These are phyloP conservation scores for Diaporthe citri DNA, from an alignment of 2,329 filamentous ascomycete genomes.

Conservation along the genomic window DNA sequence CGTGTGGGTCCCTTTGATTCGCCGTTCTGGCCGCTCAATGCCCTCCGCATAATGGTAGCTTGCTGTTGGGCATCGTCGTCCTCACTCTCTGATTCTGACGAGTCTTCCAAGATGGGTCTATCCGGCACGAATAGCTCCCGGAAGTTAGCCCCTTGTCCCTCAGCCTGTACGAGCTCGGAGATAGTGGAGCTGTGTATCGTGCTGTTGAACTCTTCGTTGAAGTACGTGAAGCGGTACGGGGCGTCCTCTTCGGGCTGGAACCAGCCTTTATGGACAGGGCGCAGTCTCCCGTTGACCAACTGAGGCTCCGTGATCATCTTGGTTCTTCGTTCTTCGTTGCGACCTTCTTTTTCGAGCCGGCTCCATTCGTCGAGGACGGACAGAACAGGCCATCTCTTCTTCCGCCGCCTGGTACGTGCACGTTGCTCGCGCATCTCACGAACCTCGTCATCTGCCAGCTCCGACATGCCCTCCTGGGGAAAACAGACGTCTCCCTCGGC, in stretches of 20 bases:
- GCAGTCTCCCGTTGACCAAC: slow-evolving; percentile 88
- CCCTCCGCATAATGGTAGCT: slow-evolving; percentile 34
- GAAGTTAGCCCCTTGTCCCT: slow-evolving; percentile 76
- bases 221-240: slow-evolving; percentile 97
- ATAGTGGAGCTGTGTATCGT: slow-evolving; percentile 98
- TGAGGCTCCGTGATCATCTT: slow-evolving; percentile 96
- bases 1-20: slow-evolving; percentile 36
- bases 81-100: slow-evolving; percentile 75
- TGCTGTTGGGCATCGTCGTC: slow-evolving; percentile 59
- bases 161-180: slow-evolving; percentile 86
- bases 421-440: slow-evolving; percentile 43
- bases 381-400: slow-evolving; percentile 88
- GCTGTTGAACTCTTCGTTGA: slow-evolving; percentile 96
- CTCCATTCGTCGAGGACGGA: slow-evolving; percentile 90
- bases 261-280: slow-evolving; percentile 85
- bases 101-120: slow-evolving; percentile 79
- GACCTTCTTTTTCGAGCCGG: slow-evolving; percentile 87
- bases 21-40: slow-evolving; percentile 42
- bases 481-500: slow-evolving; percentile 94
- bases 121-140: slow-evolving; percentile 92
- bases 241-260: slow-evolving; percentile 89
- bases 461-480: slow-evolving; percentile 82
- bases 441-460: slow-evolving; percentile 82
- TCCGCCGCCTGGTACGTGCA: slow-evolving; percentile 67
- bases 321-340: slow-evolving; percentile 83